Conservation (phyloP, 2,329 filamentous ascomycete genomes). For the Thelonectria olida region DNA sequence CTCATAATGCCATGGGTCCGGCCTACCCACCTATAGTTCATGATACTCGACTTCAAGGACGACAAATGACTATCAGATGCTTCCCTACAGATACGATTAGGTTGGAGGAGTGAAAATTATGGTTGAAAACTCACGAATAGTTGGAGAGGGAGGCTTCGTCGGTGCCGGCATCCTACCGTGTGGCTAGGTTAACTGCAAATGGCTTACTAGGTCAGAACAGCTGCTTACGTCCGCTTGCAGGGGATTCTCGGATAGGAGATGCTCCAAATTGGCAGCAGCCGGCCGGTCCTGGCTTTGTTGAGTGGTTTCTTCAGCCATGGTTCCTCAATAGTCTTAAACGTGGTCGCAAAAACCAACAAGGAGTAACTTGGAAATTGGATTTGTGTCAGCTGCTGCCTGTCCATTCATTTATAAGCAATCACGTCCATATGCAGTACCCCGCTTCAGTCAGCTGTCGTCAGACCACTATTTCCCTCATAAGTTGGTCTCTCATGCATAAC, state of each 20-base stretch:
- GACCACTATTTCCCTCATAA: neutral
- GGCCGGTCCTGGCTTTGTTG: no score
- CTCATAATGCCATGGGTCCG: no score
- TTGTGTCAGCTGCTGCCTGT: neutral
- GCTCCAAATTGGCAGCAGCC: neutral
- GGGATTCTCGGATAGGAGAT: neutral
- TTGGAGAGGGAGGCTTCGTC: neutral
- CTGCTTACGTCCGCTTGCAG: neutral
- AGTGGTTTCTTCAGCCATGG: neutral
- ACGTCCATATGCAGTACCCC: neutral
- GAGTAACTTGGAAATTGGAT: no score
- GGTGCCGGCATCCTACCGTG: neutral
- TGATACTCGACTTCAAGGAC: neutral
- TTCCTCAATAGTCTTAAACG: neutral
- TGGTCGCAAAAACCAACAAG: neutral
- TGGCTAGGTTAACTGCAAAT: neutral
- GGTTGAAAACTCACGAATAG: neutral
- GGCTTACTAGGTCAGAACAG: neutral
- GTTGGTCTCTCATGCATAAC: neutral
- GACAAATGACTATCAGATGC: neutral
- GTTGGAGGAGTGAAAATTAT: neutral
- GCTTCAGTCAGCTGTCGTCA: neutral
- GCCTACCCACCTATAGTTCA: neutral
- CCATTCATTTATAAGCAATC: neutral
- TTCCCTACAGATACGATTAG: neutral